Evolutionary conservation across 441 rosid genomes (phyloP).

Genomic region (Syzygium malaccense): DNA sequence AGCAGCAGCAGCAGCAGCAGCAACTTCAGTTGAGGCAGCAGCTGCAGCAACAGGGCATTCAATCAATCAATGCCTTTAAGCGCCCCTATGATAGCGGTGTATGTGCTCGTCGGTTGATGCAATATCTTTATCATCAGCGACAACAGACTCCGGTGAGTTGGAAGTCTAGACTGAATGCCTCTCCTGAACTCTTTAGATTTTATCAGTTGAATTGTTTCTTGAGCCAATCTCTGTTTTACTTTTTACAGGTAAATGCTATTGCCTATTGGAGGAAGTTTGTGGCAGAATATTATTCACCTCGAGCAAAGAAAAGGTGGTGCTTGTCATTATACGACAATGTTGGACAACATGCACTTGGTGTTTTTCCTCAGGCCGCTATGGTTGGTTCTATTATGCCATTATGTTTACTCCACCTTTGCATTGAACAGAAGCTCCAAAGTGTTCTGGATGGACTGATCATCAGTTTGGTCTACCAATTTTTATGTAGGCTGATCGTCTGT

Average conservation of each 20-base stretch:
- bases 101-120: slow-evolving; percentile 95
- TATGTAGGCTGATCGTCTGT: neutral
- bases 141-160: slow-evolving; percentile 80
- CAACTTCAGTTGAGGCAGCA: slow-evolving; percentile 50
- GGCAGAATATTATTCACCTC: slow-evolving; percentile 88
- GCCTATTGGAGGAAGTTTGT: slow-evolving; percentile 98
- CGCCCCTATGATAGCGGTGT: slow-evolving; percentile 75
- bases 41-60: slow-evolving; percentile 82
- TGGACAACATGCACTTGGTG: slow-evolving; percentile 92
- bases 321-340: slow-evolving; percentile 84
- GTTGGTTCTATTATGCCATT: slow-evolving; percentile 32
- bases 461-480: neutral
- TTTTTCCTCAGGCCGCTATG: slow-evolving; percentile 93
- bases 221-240: neutral
- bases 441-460: neutral
- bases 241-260: slow-evolving; percentile 66
- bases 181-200: neutral
- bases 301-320: slow-evolving; percentile 98
- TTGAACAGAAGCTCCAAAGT: neutral
- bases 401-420: neutral
- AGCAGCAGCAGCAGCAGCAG: slow-evolving; percentile 43
- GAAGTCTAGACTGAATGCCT: neutral
- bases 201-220: neutral
- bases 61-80: slow-evolving; percentile 40
- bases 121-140: slow-evolving; percentile 92